Conservation (phyloP, 768 basidiomycete species). For the Auricularia auricula-judae region DNA sequence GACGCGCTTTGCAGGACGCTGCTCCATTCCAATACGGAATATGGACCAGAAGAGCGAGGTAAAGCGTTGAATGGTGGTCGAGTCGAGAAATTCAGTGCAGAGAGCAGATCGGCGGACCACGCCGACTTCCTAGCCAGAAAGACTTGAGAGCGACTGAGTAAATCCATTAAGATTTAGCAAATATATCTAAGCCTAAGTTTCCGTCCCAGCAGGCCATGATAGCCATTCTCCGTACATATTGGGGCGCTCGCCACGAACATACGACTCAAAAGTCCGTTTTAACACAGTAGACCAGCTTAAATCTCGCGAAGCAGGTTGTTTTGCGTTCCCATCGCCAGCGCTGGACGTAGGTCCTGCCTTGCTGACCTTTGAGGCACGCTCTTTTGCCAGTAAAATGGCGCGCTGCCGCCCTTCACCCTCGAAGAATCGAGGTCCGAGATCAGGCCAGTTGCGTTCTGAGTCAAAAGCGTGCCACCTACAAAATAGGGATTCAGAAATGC, state of each 20-base stretch:
- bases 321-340: neutral
- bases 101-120: neutral
- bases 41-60: neutral
- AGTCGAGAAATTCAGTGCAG: neutral
- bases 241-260: conserved; percentile 29
- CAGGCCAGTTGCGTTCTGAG: conserved; percentile 33
- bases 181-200: neutral
- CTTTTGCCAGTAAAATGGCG: neutral
- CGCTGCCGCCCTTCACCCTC: conserved; percentile 11
- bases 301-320: conserved; percentile 12
- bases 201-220: conserved; percentile 14
- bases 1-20: neutral
- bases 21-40: neutral
- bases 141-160: neutral
- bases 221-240: conserved; percentile 37
- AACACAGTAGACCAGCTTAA: conserved; percentile 31
- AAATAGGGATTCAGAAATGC: neutral
- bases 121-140: neutral
- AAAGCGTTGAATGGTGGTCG: neutral
- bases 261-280: conserved; percentile 38
- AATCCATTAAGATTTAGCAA: neutral
- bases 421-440: conserved; percentile 30
- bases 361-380: conserved; percentile 6
- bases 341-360: neutral
- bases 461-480: conserved; percentile 25